Percentiles rank a stretch among this genome's conserved stretches.
Conservation (phyloP, 805 yeast species). For the Saturnispora mendoncae region DNA sequence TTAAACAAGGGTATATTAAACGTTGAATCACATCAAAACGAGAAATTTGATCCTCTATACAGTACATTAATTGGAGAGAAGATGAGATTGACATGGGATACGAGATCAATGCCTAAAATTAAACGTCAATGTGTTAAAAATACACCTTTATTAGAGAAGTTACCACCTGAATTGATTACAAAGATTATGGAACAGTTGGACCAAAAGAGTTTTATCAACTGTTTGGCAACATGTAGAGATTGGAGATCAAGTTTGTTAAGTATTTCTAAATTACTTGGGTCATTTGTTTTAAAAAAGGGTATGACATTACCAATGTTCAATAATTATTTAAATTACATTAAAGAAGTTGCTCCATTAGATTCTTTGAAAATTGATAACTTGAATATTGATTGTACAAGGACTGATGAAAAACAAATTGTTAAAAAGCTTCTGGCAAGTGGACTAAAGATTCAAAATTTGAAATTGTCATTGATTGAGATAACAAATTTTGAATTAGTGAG, state of each 20-base stretch:
- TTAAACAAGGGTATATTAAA: conserved; percentile 1
- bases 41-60: conserved; percentile 1
- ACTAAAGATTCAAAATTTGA: conserved; percentile 5
- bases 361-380: conserved; percentile 4
- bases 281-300: conserved; percentile 2
- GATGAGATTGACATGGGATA: not conserved
- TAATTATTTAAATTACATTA: conserved; percentile 10
- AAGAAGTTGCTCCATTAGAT: conserved; percentile 9
- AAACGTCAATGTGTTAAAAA: conserved; percentile 3
- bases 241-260: conserved; percentile 12
- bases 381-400: not conserved
- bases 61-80: not conserved
- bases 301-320: conserved; percentile 5
- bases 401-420: not conserved
- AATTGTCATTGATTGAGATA: not conserved
- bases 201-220: conserved; percentile 4
- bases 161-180: conserved; percentile 11
- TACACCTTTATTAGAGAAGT: conserved; percentile 8
- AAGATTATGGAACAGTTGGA: conserved; percentile 9
- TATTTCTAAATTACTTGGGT: conserved; percentile 10
- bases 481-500: conserved; percentile 7
- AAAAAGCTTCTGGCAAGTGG: conserved; percentile 9
- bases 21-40: not conserved
- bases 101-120: not conserved
- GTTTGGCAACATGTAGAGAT: conserved; percentile 11